Evolutionary conservation across 1,139 yeast species (phyloP).

Genomic region (Magnusiomyces starmeri): DNA sequence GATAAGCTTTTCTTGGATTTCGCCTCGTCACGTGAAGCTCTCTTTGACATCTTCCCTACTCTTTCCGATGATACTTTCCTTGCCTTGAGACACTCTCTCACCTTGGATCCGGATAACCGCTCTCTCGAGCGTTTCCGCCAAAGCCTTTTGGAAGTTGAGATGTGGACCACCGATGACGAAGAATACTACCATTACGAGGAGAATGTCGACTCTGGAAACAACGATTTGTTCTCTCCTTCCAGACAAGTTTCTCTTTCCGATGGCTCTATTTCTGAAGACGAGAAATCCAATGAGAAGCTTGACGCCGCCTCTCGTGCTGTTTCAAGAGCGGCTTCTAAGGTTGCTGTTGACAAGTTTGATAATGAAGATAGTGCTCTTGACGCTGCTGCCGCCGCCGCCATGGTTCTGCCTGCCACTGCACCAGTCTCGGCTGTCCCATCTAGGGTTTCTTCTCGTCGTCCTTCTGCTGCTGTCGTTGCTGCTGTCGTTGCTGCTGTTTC

Average conservation of each 20-base stretch:
- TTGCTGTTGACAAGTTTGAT: slow-evolving; percentile 1
- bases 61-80: slow-evolving; percentile 83
- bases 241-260: slow-evolving; percentile 4
- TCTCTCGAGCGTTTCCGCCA: slow-evolving; percentile 51
- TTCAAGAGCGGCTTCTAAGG: too few species aligned
- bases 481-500: slow-evolving; percentile 12
- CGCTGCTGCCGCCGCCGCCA: slow-evolving; percentile 9
- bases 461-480: slow-evolving; percentile 17
- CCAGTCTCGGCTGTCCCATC: slow-evolving; percentile 14
- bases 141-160: slow-evolving; percentile 54
- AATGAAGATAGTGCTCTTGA: background rate
- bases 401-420: slow-evolving; percentile 10
- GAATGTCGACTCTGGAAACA: background rate
- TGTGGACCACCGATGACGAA: slow-evolving; percentile 82
- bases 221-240: background rate
- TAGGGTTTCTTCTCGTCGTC: slow-evolving; percentile 13
- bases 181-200: slow-evolving; percentile 48
- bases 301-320: background rate
- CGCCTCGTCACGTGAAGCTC: slow-evolving; percentile 79
- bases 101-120: slow-evolving; percentile 84
- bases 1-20: slow-evolving; percentile 79
- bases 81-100: slow-evolving; percentile 67
- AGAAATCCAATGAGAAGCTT: background rate
- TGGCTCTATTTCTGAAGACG: background rate
- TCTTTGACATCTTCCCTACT: slow-evolving; percentile 86